Conservation (phyloP, 2,329 filamentous ascomycete genomes). For the Cytospora piceae region DNA sequence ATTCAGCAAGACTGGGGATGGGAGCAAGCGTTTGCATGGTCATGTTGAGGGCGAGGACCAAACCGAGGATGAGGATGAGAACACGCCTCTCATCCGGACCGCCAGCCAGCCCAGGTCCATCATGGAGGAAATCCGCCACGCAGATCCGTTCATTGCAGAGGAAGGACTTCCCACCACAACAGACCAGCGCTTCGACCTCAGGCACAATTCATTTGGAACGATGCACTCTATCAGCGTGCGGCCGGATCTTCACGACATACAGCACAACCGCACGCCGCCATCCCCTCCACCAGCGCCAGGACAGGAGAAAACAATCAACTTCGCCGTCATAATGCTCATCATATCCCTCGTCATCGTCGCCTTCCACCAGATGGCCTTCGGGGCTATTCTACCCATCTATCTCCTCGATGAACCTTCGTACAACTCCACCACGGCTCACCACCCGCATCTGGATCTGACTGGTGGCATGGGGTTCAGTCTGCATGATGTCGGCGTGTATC, state of each 20-base stretch:
- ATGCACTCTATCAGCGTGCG: constrained; percentile 45
- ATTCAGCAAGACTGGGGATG: constrained; percentile 21
- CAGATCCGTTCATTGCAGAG: constrained; percentile 39
- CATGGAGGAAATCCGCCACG: constrained; percentile 32
- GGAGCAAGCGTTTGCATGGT: constrained; percentile 31
- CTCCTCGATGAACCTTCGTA: constrained; percentile 44
- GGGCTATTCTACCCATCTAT: constrained; percentile 47
- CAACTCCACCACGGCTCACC: constrained; percentile 10
- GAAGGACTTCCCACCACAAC: constrained; percentile 41
- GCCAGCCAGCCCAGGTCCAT: constrained; percentile 35
- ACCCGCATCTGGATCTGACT: constrained; percentile 44
- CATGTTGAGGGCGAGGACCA: constrained; percentile 35
- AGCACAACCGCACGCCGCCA: constrained; percentile 13
- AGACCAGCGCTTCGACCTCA: constrained; percentile 43
- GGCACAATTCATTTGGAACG: constrained; percentile 47
- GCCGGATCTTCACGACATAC: constrained; percentile 28
- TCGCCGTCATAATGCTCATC: constrained; percentile 48
- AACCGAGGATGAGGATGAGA: constrained; percentile 37
- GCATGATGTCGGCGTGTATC: constrained; percentile 68
- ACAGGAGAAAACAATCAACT: constrained; percentile 42
- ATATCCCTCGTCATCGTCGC: constrained; percentile 46
- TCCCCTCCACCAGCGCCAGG: constrained; percentile 11
- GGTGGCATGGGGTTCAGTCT: constrained; percentile 70
- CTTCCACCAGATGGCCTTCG: constrained; percentile 52
- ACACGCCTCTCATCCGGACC: constrained; percentile 36